These are phyloP conservation scores for Ophiosphaerella herpotricha DNA, from an alignment of 2,329 filamentous ascomycete species.

Conservation along the genomic window DNA sequence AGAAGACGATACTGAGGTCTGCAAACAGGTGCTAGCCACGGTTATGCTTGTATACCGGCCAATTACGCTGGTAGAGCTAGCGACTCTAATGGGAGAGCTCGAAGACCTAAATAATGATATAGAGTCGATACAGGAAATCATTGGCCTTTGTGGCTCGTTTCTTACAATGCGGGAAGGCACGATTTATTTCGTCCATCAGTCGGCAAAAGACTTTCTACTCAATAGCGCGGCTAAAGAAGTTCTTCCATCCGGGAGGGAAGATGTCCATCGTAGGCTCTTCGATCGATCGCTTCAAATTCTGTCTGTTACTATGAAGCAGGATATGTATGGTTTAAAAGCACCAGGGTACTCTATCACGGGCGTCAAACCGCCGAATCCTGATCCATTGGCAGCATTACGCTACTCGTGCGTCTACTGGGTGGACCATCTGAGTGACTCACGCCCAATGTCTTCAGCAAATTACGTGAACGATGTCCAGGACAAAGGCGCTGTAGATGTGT, in stretches of 20 bases:
- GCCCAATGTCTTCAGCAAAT: slow-evolving; percentile 1
- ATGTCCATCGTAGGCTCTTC: not conserved
- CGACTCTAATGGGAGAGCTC: slow-evolving; percentile 6
- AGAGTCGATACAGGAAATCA: slow-evolving; percentile 1
- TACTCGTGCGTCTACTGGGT: slow-evolving; percentile 42
- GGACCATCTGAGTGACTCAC: slow-evolving; percentile 33
- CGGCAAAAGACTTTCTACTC: slow-evolving; percentile 52
- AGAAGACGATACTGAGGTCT: slow-evolving; percentile 22
- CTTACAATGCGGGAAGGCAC: slow-evolving; percentile 36
- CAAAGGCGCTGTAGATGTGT: slow-evolving; percentile 2
- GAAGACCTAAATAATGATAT: not conserved
- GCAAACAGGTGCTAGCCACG: slow-evolving; percentile 40
- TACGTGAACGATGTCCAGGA: not conserved
- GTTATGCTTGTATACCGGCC: slow-evolving; percentile 21
- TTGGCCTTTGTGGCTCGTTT: slow-evolving; percentile 46
- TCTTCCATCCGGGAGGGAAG: not conserved
- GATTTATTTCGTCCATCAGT: slow-evolving; percentile 30
- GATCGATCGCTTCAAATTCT: slow-evolving; percentile 9
- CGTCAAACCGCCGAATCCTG: slow-evolving; percentile 22
- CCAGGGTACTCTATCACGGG: slow-evolving; percentile 18
- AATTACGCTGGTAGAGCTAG: not conserved
- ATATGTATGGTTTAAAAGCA: slow-evolving; percentile 29
- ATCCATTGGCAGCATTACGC: slow-evolving; percentile 28
- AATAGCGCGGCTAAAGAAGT: slow-evolving; percentile 6
- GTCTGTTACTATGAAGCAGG: slow-evolving; percentile 14